Conservation (phyloP, 208 protist species). For the Trypanosoma boissoni region DNA sequence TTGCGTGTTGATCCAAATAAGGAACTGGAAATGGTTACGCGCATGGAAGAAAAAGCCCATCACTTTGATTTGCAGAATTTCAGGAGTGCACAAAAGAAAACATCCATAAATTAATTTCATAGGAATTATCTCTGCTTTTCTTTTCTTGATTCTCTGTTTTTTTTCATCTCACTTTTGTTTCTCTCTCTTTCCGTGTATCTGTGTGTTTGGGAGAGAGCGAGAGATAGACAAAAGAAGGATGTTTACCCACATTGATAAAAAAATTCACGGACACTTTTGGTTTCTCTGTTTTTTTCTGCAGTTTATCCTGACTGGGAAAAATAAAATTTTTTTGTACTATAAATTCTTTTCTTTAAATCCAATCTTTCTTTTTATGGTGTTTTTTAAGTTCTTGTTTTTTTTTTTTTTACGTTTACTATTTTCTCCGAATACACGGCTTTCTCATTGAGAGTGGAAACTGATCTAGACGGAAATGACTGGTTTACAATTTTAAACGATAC, state of each 20-base stretch:
- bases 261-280: too few relatives aligned
- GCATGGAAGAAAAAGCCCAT: constrained; percentile 35
- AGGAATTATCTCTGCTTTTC: constrained; percentile 1
- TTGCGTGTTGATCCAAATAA: constrained; percentile 37
- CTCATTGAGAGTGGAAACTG: too few relatives aligned
- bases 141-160: too few relatives aligned
- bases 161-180: too few relatives aligned
- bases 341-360: not conserved
- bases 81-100: too few relatives aligned
- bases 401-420: constrained; percentile 4
- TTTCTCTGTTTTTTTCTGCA: too few relatives aligned
- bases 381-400: constrained; percentile 4
- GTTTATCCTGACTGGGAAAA: too few relatives aligned
- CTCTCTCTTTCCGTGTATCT: too few relatives aligned
- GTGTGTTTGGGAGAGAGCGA: too few relatives aligned
- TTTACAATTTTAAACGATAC: constrained; percentile 6
- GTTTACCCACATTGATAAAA: too few relatives aligned
- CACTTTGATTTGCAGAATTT: constrained; percentile 70
- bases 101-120: too few relatives aligned
- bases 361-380: constrained; percentile 1
- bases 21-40: constrained; percentile 31
- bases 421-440: constrained; percentile 6
- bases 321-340: constrained; percentile 6
- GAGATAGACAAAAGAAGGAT: too few relatives aligned
- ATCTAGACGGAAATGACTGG: not conserved